Evolutionary conservation across 78 protist species (phyloP), one percentile per base, ranked within the genome.

Genomic region (Isochrysis galbana): DNA sequence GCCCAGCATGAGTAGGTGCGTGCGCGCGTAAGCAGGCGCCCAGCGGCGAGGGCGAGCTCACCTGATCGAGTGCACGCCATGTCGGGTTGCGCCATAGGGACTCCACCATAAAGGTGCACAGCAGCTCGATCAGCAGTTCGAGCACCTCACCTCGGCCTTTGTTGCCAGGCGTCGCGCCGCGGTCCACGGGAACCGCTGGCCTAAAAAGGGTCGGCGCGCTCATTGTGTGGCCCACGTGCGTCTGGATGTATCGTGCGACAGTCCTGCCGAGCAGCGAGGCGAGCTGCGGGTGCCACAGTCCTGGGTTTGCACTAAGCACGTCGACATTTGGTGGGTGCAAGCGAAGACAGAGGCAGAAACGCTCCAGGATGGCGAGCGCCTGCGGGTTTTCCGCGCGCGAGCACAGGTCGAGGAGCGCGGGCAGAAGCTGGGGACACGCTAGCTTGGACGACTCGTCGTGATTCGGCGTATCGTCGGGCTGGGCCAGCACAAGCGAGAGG

Each of bases 1-100:
- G n/a, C n/a, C n/a, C n/a, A n/a, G n/a, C n/a, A n/a, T n/a, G n/a
- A n/a, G n/a, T n/a, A n/a, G n/a, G n/a, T n/a, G n/a, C n/a, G n/a
- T n/a, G n/a, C n/a, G n/a, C n/a, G n/a, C n/a, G n/a, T n/a, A n/a
- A n/a, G n/a, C n/a, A n/a, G n/a, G n/a, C n/a, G n/a, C n/a, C n/a
- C n/a, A n/a, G n/a, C n/a, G n/a, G n/a, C n/a, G n/a, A n/a, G n/a
- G n/a, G n/a, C n/a, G n/a, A n/a, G n/a, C n/a, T n/a, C n/a, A 77
- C n/a, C 34, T 17, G 19, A 32, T 39, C 84, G 84, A 77, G 84
- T n/a, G 84, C 84, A 46, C 84, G 84, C 84, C 84, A 77, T 19
- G 32, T 32, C 41, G 2, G 32, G 82, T 72, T 41, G 23, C 4
- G 74, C 14, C 7, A 32, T 2, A 61, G 26, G 36, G 74, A 61